phyloP scores from a whole-genome alignment of 495 filamentous ascomycete genomes.

The Parathielavia hyrcaniae region DNA sequence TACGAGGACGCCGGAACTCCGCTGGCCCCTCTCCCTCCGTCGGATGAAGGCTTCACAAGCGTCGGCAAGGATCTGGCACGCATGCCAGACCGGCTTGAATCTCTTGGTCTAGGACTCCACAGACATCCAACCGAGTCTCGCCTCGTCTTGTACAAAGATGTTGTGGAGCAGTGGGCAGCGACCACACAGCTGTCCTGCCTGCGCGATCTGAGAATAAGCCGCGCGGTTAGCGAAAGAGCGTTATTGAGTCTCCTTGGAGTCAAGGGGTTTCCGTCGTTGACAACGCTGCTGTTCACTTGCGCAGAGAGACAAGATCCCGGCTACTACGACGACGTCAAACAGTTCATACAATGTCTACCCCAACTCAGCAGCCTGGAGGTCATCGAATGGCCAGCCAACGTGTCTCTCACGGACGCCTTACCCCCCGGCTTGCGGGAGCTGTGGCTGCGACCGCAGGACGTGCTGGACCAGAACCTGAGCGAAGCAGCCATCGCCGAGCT shows the following conservation, averaged over 20 bases:
- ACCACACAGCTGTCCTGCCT: neutral
- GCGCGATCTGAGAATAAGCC: neutral
- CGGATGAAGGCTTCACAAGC: neutral
- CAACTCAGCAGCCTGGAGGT: neutral
- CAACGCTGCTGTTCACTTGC: neutral
- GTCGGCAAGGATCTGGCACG: neutral
- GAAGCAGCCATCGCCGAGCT: neutral
- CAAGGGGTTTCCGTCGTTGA: neutral
- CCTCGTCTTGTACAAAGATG: neutral
- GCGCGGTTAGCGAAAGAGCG: neutral
- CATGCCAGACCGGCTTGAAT: neutral
- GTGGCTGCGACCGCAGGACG: conserved; percentile 1
- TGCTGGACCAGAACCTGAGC: neutral
- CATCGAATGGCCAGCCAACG: neutral
- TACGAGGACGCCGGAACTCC: neutral
- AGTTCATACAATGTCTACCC: neutral
- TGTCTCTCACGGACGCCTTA: neutral
- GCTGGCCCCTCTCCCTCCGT: neutral
- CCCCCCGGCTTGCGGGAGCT: neutral
- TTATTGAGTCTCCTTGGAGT: neutral
- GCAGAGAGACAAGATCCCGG: neutral
- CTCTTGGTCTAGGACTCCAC: neutral
- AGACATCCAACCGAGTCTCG: neutral
- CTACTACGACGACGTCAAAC: neutral
- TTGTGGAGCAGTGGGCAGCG: neutral